Percentiles rank a stretch among this genome's conserved stretches.
Conservation (phyloP, 164 flowering plant genomes). For the Echeveria elegans region DNA sequence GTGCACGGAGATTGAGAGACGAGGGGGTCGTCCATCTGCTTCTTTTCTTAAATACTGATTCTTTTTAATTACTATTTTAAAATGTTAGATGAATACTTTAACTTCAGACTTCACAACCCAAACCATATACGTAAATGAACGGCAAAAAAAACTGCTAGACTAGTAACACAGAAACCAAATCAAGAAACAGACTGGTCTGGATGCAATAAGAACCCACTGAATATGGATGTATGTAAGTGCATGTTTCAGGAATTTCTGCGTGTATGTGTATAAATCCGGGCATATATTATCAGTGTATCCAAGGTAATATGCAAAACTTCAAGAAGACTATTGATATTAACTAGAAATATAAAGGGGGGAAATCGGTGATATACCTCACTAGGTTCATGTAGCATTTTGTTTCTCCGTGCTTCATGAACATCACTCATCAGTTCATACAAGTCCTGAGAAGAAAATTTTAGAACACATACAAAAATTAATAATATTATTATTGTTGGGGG, state of each 20-base stretch:
- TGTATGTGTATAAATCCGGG: neutral
- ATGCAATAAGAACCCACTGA: neutral
- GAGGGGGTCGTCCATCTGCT: no score
- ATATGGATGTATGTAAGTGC: neutral
- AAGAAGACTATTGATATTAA: no score
- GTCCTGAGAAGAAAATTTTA: conserved; percentile 27
- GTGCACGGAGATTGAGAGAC: no score
- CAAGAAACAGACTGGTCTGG: neutral
- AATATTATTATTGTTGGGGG: neutral
- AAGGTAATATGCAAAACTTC: neutral
- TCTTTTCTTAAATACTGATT: no score
- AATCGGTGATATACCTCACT: conserved; percentile 40
- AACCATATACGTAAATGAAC: conserved; percentile 26
- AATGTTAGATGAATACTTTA: no score
- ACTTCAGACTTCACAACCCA: conserved; percentile 80
- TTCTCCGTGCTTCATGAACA: conserved; percentile 68
- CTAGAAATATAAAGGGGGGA: no score
- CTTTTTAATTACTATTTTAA: no score
- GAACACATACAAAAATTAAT: neutral
- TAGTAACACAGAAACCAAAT: neutral
- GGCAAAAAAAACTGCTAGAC: neutral
- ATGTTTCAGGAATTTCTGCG: neutral
- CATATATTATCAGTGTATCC: neutral
- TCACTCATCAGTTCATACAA: conserved; percentile 54
- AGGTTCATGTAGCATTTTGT: conserved; percentile 64